Conservation (phyloP, 306 rosid species). For the Vicia sativa region DNA sequence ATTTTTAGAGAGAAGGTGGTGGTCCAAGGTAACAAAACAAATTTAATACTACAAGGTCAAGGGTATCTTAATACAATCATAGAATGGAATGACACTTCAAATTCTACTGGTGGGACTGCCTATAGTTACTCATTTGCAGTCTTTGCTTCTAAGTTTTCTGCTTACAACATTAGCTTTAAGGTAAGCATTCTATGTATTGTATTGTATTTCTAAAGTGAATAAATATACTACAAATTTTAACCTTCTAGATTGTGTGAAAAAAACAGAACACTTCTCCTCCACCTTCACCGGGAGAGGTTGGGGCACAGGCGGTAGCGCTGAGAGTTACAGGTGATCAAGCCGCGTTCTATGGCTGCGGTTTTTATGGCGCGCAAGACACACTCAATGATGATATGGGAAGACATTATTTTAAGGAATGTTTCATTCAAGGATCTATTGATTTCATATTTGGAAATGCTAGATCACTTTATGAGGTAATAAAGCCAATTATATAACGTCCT, state of each 20-base stretch:
- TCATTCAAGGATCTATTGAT: conserved; percentile 87
- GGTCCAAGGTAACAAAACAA: conserved; percentile 64
- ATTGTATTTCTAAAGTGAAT: too few species aligned
- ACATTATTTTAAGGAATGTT: conserved; percentile 74
- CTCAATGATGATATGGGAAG: conserved; percentile 74
- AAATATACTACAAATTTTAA: background rate
- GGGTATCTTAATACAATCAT: conserved; percentile 68
- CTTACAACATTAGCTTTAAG: conserved; percentile 80
- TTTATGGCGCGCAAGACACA: conserved; percentile 88
- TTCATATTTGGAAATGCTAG: conserved; percentile 83
- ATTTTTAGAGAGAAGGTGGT: conserved; percentile 68
- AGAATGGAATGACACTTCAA: conserved; percentile 83
- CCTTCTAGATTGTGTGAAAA: conserved; percentile 33
- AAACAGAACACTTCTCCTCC: conserved; percentile 76
- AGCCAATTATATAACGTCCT: too few species aligned
- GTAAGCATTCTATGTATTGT: conserved; percentile 35
- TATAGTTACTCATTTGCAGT: conserved; percentile 62
- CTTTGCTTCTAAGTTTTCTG: conserved; percentile 66
- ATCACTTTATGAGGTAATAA: conserved; percentile 71
- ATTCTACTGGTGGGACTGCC: conserved; percentile 74
- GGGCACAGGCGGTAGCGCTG: conserved; percentile 85
- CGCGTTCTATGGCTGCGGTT: conserved; percentile 84
- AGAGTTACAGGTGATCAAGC: conserved; percentile 65
- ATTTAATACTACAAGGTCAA: conserved; percentile 72
- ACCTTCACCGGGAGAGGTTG: conserved; percentile 58